Percentiles rank a stretch among this genome's conserved stretches.
Evolutionary conservation across 305 asterid genomes (phyloP).

Genomic region (Galium porrigens): DNA sequence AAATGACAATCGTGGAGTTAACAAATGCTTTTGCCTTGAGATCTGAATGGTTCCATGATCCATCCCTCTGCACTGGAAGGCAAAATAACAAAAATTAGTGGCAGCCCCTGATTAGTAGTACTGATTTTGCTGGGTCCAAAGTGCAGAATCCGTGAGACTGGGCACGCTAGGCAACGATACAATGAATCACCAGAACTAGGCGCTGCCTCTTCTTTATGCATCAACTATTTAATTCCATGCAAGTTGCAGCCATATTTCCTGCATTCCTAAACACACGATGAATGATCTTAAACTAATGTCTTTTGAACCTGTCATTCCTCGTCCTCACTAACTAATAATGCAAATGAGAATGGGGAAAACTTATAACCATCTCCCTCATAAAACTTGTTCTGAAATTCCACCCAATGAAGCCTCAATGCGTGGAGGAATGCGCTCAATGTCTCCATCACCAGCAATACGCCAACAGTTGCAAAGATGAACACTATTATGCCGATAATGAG

Average conservation of each 20-base stretch:
- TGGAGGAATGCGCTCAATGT: slow-evolving; percentile 88
- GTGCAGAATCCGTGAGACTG: too few relatives aligned
- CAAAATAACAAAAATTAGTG: too few relatives aligned
- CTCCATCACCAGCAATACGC: slow-evolving; percentile 86
- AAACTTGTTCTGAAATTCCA: slow-evolving; percentile 82
- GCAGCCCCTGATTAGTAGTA: too few relatives aligned
- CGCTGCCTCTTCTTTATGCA: too few relatives aligned
- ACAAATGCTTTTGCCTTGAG: too few relatives aligned
- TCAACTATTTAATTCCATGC: too few relatives aligned
- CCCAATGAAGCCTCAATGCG: slow-evolving; percentile 89
- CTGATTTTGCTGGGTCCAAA: too few relatives aligned
- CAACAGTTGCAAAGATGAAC: slow-evolving; percentile 66
- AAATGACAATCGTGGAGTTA: too few relatives aligned
- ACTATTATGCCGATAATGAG: slow-evolving; percentile 53
- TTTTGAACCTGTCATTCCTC: neutral
- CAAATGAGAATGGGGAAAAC: slow-evolving; percentile 28
- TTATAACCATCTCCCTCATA: slow-evolving; percentile 92
- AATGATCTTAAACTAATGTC: neutral
- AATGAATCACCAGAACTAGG: too few relatives aligned
- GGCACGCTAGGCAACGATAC: too few relatives aligned
- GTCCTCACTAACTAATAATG: slow-evolving; percentile 34
- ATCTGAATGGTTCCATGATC: too few relatives aligned
- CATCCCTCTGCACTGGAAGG: too few relatives aligned
- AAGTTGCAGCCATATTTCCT: neutral
- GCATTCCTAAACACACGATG: neutral